Evolutionary conservation across 1,139 yeast genomes (phyloP).

Genomic region (Saccharomyces hybrid): DNA sequence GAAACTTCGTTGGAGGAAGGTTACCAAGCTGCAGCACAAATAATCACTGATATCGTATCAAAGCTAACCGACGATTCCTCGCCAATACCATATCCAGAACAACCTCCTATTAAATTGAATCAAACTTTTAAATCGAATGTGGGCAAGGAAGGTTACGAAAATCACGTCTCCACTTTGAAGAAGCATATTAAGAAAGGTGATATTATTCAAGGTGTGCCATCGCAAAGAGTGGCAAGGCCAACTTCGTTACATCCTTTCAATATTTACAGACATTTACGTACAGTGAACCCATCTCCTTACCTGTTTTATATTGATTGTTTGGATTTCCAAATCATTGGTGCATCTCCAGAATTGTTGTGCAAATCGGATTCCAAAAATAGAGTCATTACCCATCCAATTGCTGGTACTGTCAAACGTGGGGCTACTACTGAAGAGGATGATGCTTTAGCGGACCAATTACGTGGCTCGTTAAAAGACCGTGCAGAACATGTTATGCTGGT

Average conservation of each 20-base stretch:
- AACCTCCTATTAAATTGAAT: slow-evolving; percentile 55
- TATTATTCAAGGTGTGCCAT: slow-evolving; percentile 95
- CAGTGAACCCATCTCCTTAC: slow-evolving; percentile 96
- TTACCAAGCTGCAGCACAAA: slow-evolving; percentile 48
- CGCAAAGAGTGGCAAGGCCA: slow-evolving; percentile 92
- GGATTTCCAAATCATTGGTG: slow-evolving; percentile 93
- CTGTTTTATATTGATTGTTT: slow-evolving; percentile 85
- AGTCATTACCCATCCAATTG: slow-evolving; percentile 91
- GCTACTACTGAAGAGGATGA: slow-evolving; percentile 89
- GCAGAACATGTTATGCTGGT: slow-evolving; percentile 99
- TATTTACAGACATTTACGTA: slow-evolving; percentile 85
- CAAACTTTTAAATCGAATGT: slow-evolving; percentile 77
- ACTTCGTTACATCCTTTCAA: slow-evolving; percentile 94
- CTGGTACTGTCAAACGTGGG: slow-evolving; percentile 92
- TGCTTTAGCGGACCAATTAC: slow-evolving; percentile 61
- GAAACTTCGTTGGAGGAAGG: slow-evolving; percentile 39
- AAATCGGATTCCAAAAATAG: slow-evolving; percentile 66
- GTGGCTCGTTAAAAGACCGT: slow-evolving; percentile 80
- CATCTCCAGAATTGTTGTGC: slow-evolving; percentile 90
- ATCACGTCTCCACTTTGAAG: slow-evolving; percentile 66
- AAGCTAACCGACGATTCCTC: slow-evolving; percentile 34
- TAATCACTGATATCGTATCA: slow-evolving; percentile 51
- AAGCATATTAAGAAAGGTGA: slow-evolving; percentile 84
- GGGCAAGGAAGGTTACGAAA: slow-evolving; percentile 89
- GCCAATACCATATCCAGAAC: slow-evolving; percentile 50